Percentiles rank a stretch among this genome's conserved stretches.
Conservation (phyloP, 441 rosid genomes). For the Arabidopsis lyrata region DNA sequence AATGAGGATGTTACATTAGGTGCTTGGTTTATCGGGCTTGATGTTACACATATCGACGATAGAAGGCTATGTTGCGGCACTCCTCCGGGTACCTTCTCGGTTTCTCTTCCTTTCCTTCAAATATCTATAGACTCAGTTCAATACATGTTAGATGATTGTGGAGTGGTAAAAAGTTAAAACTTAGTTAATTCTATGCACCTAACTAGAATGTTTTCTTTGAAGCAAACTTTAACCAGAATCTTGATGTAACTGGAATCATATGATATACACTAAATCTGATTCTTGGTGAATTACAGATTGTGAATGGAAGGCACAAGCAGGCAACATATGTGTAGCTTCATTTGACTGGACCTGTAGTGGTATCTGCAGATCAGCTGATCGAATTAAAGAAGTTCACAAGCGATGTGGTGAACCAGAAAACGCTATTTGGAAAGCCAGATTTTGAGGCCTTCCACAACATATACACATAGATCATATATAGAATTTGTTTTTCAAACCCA, state of each 20-base stretch:
- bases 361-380: conserved; percentile 79
- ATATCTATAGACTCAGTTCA: conserved; percentile 6
- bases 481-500: background rate
- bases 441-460: conserved; percentile 45
- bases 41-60: conserved; percentile 87
- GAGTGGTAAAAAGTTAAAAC: background rate
- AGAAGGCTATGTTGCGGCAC: conserved; percentile 96
- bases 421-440: conserved; percentile 75
- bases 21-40: conserved; percentile 97
- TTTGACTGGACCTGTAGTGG: conserved; percentile 95
- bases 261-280: background rate
- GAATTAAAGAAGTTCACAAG: conserved; percentile 80
- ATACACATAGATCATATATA: conserved; percentile 30
- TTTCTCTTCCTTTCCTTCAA: background rate
- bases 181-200: background rate
- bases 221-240: conserved; percentile 12
- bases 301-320: conserved; percentile 96
- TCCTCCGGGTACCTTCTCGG: conserved; percentile 74
- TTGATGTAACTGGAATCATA: background rate
- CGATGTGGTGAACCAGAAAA: conserved; percentile 89
- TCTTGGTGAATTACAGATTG: conserved; percentile 62
- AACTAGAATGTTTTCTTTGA: conserved; percentile 13
- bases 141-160: conserved; percentile 3
- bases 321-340: conserved; percentile 84
- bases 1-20: conserved; percentile 98